Percentiles rank a stretch among this genome's conserved stretches.
Conservation (phyloP, 2,329 filamentous ascomycete species). For the Fusarium sp. region DNA sequence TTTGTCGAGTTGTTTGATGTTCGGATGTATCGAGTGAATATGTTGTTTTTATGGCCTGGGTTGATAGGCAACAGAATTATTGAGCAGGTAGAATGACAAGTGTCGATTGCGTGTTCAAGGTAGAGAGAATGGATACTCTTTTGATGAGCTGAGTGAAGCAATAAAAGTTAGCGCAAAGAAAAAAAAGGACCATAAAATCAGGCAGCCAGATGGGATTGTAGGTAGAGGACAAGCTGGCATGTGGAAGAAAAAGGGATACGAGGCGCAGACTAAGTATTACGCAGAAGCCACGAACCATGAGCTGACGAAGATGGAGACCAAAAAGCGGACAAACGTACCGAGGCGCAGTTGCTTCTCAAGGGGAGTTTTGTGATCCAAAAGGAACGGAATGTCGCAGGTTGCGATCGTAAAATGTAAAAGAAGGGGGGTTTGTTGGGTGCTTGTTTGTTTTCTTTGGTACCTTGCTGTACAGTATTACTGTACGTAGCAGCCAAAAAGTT, state of each 20-base stretch:
- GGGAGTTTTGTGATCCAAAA: constrained; percentile 13
- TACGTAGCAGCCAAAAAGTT: constrained; percentile 13
- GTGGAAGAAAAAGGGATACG: constrained; percentile 23
- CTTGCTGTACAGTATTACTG: neutral
- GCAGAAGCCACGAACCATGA: constrained; percentile 24
- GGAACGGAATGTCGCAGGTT: constrained; percentile 34
- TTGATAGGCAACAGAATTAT: constrained; percentile 42
- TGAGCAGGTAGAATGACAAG: constrained; percentile 35
- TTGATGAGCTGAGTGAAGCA: constrained; percentile 24
- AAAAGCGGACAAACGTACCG: constrained; percentile 28
- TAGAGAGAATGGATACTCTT: constrained; percentile 37
- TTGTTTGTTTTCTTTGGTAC: constrained; percentile 1
- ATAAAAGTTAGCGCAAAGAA: constrained; percentile 19
- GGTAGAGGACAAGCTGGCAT: constrained; percentile 43
- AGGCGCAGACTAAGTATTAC: constrained; percentile 28
- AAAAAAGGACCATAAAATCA: constrained; percentile 8
- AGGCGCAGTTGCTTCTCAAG: constrained; percentile 11
- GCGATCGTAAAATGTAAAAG: constrained; percentile 3
- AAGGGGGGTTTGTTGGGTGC: constrained; percentile 13
- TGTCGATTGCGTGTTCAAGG: constrained; percentile 33
- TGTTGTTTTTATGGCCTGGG: constrained; percentile 27
- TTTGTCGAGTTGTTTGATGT: constrained; percentile 22
- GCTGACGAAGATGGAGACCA: constrained; percentile 9
- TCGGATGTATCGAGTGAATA: constrained; percentile 15
- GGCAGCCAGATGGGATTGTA: constrained; percentile 27